Evolutionary conservation across 306 rosid species (phyloP), one percentile per base, ranked within the genome.

Genomic region (Myrica gale): DNA sequence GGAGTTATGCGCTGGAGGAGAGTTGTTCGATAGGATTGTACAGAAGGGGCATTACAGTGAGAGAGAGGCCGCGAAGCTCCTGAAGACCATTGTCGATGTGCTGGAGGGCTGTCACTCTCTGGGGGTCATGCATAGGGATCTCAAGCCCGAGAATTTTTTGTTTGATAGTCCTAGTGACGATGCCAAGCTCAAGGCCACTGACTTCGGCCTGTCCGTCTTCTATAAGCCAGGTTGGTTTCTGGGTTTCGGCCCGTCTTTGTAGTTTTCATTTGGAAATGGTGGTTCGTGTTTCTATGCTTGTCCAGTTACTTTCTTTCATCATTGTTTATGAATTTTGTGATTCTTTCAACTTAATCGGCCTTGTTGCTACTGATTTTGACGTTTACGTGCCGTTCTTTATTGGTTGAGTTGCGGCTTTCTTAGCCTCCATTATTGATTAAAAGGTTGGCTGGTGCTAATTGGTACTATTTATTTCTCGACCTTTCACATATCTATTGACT

Each of bases 91-190:
- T 74, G 96, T 93, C 39, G 96, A 88, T 39, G 98, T 93, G 21
- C 96, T 93, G 1, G 90, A 90, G 85, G 87, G 84, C 1, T 93
- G 96, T 62, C 98, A 93, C 67, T 93, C 98, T 70, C 96, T 93
- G 80, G 96, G 96, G n/a, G 98, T 93, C 39, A 90, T 90, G 91
- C 98, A 93, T 71, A 88, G 98, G 58, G 98, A 93, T 85, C 98
- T 93, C 78, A 93, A 93, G 91, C 98, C 98, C 21, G 98, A 90
- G 83, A 93, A 93, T 86, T 93, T 93, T 82, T 78, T 93, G 88
- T 93, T 93, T 71, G 98, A 93, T 72, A 85, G 75, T 37, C 71
- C 95, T 55, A 78, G 77, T 7, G 95, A 93, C 57, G 96, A 88
- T 73, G 98, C 98, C 56, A 70, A 81, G 77, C 87, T 93, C 83